Base-by-base conservation (phyloP, 2,329 filamentous ascomycete species). In the Venturia effusa region DNA sequence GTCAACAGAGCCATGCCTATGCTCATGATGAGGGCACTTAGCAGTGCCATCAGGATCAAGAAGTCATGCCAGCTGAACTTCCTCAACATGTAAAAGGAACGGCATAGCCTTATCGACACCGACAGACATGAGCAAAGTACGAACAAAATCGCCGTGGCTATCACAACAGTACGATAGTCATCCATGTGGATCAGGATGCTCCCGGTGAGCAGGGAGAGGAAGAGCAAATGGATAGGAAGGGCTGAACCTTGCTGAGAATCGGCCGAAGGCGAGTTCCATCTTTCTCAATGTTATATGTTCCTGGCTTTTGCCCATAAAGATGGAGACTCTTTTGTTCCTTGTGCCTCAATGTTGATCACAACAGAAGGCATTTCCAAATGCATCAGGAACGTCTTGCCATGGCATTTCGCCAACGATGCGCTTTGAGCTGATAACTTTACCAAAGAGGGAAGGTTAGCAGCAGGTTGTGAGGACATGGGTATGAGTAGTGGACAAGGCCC, bases 1-100 rank as follows among this genome's bases (percentile, higher is more conserved):
- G 60, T 62, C 24, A 51, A 22, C n/a, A 45, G 60, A 7, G 60
- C 60, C 39, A 41, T 45, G 41, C 43, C 43, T 17, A 48, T 34
- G 19, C 39, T 45, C 60, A 62, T 62, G 24, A 51, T 24, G 40
- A 62, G 24, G 30, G 60, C 60, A 62, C 40, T 51, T 37, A 57
- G 30, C 60, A 62, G n/a, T 30, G 60, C 60, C 22, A 51, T 34
- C 34, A 40, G 8, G 34, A 45, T 61, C 19, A 61, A 27, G 41
- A 39, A 24, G 41, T 62, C 60, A 41, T 62, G 60, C 40, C 32
- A 48, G 22, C 32, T 45, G 39, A 62, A 48, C 15, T 48, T 43
- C 6, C 41, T 15, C 19, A 45, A 41, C 41, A 37, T 48, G 7
- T 62, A 37, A 19, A 41, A 62, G 8, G 39, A 45, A 17, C 60